These are phyloP conservation scores for Xylaria nigripes DNA, from an alignment of 495 filamentous ascomycete species.

Conservation along the genomic window DNA sequence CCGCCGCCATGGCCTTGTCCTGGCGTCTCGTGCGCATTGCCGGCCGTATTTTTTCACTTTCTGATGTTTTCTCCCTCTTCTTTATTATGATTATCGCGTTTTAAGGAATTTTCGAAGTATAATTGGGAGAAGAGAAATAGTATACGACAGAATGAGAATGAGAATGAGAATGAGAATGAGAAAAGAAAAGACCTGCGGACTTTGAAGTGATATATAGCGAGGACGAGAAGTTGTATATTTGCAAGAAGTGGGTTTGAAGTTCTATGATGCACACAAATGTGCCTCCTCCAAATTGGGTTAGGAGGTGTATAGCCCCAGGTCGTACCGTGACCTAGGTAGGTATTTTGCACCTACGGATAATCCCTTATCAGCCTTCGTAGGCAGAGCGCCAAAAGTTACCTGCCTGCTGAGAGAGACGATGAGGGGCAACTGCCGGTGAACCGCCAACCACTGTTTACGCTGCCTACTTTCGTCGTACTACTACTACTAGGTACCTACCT, in stretches of 20 bases:
- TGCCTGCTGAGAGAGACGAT: too few relatives aligned
- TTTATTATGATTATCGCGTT: background rate
- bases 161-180: background rate
- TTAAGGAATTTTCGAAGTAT: background rate
- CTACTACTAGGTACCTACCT: too few relatives aligned
- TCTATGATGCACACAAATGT: background rate
- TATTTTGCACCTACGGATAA: too few relatives aligned
- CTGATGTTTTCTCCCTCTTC: background rate
- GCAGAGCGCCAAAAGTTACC: too few relatives aligned
- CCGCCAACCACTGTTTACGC: too few relatives aligned
- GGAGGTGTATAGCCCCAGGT: too few relatives aligned
- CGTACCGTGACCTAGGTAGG: too few relatives aligned
- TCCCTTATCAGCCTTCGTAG: too few relatives aligned
- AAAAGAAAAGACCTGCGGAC: background rate
- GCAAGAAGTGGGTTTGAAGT: background rate
- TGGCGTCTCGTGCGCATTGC: constrained; percentile 15
- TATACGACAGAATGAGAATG: too few relatives aligned
- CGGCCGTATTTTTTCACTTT: background rate
- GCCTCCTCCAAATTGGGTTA: background rate
- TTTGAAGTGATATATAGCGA: background rate
- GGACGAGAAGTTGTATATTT: background rate
- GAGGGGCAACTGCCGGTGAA: too few relatives aligned
- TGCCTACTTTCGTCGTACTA: too few relatives aligned
- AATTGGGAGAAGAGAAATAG: too few relatives aligned
- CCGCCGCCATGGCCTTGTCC: constrained; percentile 3